phyloP scores from a whole-genome alignment of 1,139 yeast genomes.

The Meyerozyma smithsonii region DNA sequence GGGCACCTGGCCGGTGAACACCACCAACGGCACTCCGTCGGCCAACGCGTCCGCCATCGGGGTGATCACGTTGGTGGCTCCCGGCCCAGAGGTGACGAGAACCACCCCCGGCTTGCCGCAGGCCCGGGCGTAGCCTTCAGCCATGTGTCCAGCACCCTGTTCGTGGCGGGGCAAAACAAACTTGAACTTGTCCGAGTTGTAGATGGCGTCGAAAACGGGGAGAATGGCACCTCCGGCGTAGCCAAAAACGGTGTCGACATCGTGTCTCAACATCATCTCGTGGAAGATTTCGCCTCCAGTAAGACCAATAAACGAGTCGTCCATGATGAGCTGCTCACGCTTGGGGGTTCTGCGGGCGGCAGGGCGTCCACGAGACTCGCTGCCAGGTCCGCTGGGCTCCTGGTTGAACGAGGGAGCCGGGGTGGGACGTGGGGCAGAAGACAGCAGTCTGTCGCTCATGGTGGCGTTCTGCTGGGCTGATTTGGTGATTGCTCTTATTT shows the following conservation, averaged over 20 bases:
- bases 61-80: conserved; percentile 95
- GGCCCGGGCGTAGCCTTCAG: conserved; percentile 97
- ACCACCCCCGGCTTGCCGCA: conserved; percentile 98
- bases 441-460: conserved; percentile 13
- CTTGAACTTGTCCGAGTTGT: conserved; percentile 81
- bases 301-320: conserved; percentile 85
- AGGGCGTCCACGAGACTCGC: conserved; percentile 7
- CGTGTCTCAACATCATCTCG: conserved; percentile 96
- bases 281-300: conserved; percentile 98
- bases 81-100: conserved; percentile 96
- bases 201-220: conserved; percentile 96
- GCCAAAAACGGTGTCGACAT: conserved; percentile 91
- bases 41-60: conserved; percentile 97
- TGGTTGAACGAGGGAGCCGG: conserved; percentile 40
- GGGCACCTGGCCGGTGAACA: conserved; percentile 97
- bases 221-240: conserved; percentile 98
- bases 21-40: conserved; percentile 96
- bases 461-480: conserved; percentile 32
- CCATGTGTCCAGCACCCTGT: conserved; percentile 99
- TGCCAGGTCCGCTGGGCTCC: conserved; percentile 12
- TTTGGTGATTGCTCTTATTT: conserved; percentile 30
- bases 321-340: conserved; percentile 39
- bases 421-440: conserved; percentile 21
- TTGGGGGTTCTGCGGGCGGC: conserved; percentile 6
- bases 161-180: conserved; percentile 95